Evolutionary conservation across 1,284 basidiomycete genomes (phyloP).

Genomic region (Microbotryum intermedium): DNA sequence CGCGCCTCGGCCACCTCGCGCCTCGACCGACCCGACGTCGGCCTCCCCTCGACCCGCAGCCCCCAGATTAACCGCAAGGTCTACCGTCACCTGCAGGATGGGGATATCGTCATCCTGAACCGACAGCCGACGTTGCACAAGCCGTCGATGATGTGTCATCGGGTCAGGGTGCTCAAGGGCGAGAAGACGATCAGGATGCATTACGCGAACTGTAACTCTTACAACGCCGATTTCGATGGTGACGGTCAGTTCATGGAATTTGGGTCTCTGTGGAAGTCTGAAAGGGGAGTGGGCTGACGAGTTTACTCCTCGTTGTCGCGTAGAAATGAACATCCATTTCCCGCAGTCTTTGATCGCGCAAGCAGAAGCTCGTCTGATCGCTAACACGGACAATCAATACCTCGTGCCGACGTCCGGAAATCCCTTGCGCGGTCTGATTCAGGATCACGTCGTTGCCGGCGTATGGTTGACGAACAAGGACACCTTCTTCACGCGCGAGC

Average conservation of each 20-base stretch:
- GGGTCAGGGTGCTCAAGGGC: constrained; percentile 80
- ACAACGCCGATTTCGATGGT: constrained; percentile 99
- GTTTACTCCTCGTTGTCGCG: neutral
- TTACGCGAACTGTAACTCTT: constrained; percentile 99
- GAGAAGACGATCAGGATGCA: constrained; percentile 99
- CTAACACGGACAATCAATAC: constrained; percentile 98
- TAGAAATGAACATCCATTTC: constrained; percentile 99
- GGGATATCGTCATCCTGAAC: constrained; percentile 92
- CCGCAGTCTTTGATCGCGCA: constrained; percentile 91
- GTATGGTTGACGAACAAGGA: constrained; percentile 99
- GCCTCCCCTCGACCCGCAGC: constrained; percentile 37
- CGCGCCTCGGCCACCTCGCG: constrained; percentile 5
- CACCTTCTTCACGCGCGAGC: constrained; percentile 86
- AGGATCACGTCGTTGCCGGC: constrained; percentile 97
- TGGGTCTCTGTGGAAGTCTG: too few relatives aligned
- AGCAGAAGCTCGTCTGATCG: constrained; percentile 86
- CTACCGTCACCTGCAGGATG: constrained; percentile 87
- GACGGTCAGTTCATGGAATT: constrained; percentile 56
- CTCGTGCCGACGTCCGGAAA: constrained; percentile 96
- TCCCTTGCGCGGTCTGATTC: constrained; percentile 93
- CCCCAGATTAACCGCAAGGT: constrained; percentile 85
- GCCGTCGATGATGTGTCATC: constrained; percentile 99
- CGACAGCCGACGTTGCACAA: constrained; percentile 98
- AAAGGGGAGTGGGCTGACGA: too few relatives aligned
- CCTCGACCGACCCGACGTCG: constrained; percentile 43